Percentiles rank a stretch among this genome's conserved stretches.
phyloP scores from a whole-genome alignment of 2,329 filamentous ascomycete genomes.

The Aspergillus ibericus region DNA sequence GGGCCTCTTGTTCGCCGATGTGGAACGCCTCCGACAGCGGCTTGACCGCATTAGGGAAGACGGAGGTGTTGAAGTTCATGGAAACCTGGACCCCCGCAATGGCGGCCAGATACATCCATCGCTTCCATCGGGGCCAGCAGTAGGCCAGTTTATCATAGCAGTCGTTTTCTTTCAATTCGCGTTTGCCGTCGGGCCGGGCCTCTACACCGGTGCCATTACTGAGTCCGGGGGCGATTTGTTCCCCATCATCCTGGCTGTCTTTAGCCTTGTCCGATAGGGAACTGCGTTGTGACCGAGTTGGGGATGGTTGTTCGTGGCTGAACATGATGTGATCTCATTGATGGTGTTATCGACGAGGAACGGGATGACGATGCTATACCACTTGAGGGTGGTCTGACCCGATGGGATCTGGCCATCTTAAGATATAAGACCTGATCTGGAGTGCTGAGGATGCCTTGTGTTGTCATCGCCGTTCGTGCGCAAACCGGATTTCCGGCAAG shows the following conservation, averaged over 20 bases:
- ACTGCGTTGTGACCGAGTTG: neutral
- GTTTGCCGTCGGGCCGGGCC: slow-evolving; percentile 12
- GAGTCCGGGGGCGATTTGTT: neutral
- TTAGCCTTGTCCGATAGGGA: neutral
- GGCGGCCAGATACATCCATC: slow-evolving; percentile 46
- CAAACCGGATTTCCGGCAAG: neutral
- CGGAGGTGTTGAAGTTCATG: slow-evolving; percentile 73
- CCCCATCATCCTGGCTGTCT: neutral
- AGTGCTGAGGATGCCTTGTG: neutral
- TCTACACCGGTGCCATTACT: neutral
- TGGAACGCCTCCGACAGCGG: slow-evolving; percentile 65
- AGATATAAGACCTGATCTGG: neutral
- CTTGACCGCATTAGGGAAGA: slow-evolving; percentile 65
- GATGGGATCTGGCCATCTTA: neutral
- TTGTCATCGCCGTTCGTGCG: neutral
- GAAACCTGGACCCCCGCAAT: slow-evolving; percentile 69
- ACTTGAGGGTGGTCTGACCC: neutral
- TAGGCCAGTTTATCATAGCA: slow-evolving; percentile 64
- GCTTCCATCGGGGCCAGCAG: slow-evolving; percentile 46
- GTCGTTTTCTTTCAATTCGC: slow-evolving; percentile 50
- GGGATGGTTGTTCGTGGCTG: neutral
- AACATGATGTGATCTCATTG: neutral
- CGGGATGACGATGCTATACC: no score
- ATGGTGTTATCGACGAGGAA: neutral
- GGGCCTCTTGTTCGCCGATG: slow-evolving; percentile 65